Conservation (phyloP, 306 rosid species). For the Dryas alaskensis region DNA sequence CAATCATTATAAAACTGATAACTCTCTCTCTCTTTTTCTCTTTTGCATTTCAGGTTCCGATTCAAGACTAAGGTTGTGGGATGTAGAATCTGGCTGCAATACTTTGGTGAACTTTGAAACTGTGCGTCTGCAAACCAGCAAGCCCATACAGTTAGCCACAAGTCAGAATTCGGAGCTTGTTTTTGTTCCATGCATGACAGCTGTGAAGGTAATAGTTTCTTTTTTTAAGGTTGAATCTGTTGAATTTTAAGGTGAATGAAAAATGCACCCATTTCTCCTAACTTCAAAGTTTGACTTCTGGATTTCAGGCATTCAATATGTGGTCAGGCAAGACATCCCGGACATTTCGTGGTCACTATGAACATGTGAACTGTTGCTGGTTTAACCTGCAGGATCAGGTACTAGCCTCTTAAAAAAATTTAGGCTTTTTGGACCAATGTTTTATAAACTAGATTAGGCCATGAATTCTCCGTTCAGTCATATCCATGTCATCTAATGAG, state of each 20-base stretch:
- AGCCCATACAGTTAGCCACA: conserved; percentile 89
- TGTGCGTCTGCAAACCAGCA: conserved; percentile 72
- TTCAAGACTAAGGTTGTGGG: conserved; percentile 95
- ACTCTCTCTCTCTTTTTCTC: not conserved
- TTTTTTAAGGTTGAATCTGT: conserved; percentile 8
- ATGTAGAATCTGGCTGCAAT: conserved; percentile 80
- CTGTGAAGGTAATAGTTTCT: conserved; percentile 61
- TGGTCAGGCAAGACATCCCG: conserved; percentile 74
- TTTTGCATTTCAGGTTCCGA: conserved; percentile 68
- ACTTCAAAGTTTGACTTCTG: conserved; percentile 10
- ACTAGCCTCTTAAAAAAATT: conserved; percentile 16
- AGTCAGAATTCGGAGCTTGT: conserved; percentile 58
- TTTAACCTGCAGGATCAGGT: conserved; percentile 82
- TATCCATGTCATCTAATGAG: not conserved
- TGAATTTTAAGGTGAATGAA: conserved; percentile 2
- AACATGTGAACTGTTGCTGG: conserved; percentile 81
- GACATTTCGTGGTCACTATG: conserved; percentile 80
- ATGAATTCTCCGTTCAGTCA: conserved; percentile 9
- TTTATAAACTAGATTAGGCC: conserved; percentile 13
- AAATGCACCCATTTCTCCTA: conserved; percentile 5
- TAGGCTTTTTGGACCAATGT: not conserved
- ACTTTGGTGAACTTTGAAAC: conserved; percentile 97
- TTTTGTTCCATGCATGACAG: conserved; percentile 94
- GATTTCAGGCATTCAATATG: conserved; percentile 69
- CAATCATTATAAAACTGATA: not conserved